Percentiles rank a stretch among this genome's conserved stretches.
Evolutionary conservation across 768 basidiomycete genomes (phyloP).

Genomic region (Boletus vinaceobasis): DNA sequence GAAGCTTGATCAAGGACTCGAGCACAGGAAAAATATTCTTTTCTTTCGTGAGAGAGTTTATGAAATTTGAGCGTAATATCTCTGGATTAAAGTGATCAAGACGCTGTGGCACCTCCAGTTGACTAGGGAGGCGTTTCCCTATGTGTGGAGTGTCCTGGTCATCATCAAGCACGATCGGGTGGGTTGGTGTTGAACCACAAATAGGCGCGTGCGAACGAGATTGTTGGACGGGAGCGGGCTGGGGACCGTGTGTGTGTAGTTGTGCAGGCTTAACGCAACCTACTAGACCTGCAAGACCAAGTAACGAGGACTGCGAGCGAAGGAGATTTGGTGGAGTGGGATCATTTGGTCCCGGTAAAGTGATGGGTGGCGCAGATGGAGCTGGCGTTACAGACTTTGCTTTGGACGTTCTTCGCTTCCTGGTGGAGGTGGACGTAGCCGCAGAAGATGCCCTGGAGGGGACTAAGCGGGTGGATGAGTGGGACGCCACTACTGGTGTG

Average conservation of each 20-base stretch:
- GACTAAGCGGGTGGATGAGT: constrained; percentile 9
- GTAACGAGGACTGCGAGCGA: constrained; percentile 66
- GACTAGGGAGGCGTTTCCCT: constrained; percentile 7
- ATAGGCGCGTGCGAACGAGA: constrained; percentile 33
- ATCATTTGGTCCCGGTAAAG: constrained; percentile 57
- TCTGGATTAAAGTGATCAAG: constrained; percentile 37
- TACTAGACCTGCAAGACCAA: constrained; percentile 71
- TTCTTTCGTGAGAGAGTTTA: constrained; percentile 56
- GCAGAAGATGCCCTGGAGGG: constrained; percentile 13
- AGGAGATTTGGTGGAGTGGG: constrained; percentile 67
- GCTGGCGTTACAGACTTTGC: constrained; percentile 43
- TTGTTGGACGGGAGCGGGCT: constrained; percentile 29
- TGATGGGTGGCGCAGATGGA: constrained; percentile 52
- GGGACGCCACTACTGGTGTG: constrained; percentile 6
- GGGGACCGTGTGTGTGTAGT: constrained; percentile 9
- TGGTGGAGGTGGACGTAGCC: constrained; percentile 13
- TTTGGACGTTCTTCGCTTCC: constrained; percentile 34
- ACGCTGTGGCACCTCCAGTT: constrained; percentile 10
- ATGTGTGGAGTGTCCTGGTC: constrained; percentile 34
- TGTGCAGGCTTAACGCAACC: constrained; percentile 57
- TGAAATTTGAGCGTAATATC: constrained; percentile 53
- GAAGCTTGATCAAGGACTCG: constrained; percentile 56
- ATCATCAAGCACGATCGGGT: constrained; percentile 74
- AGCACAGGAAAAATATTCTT: constrained; percentile 66
- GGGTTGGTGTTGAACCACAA: constrained; percentile 51